Evolutionary conservation across 495 filamentous ascomycete genomes (phyloP), one percentile per base, ranked within the genome.

Genomic region (Xylaria acuta): DNA sequence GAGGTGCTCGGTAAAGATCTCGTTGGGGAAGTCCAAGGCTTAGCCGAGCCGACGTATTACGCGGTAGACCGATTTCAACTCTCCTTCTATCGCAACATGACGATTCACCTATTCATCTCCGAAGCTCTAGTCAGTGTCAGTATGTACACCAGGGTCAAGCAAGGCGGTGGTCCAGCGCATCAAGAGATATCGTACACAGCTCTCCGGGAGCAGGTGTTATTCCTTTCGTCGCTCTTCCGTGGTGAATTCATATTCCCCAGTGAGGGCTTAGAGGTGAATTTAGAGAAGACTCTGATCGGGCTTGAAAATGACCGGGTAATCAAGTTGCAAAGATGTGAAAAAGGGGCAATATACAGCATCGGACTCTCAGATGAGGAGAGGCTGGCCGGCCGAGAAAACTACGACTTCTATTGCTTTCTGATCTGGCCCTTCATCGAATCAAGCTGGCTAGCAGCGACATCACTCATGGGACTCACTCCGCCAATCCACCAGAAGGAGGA

Each of bases 401-500:
- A 91, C 78, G 96, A 98, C 76, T 99, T 98, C 80, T 98, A 99
- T 82, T 97, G 94, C 81, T 98, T 98, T 86, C 81, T 98, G 27
- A 94, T 98, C 73, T 98, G 96, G 96, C 96, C 96, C 0, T 98
- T 98, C 75, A 94, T 98, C 69, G 96, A 99, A 78, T 91, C 94
- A 0, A 89, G 85, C 59, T 99, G 96, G 96, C 89, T 98, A 18
- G 94, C 93, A 8, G 91, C 93, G 0, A 91, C 98, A 0, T 92
- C 93, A 2, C 86, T 98, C 2, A 89, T 97, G 80, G 93, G 94
- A 14, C 86, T 98, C 9, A 92, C 92, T 0, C 95, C 95, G 3
- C 94, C 93, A 2, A 69, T 86, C 5, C 82, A 84, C 30, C 82
- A 86, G 43, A 82, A 85, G 47, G 86, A 87, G 22, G 89, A 92